Base-by-base conservation (phyloP, 148 eudicot genomes). In the Camellia sinensis region DNA sequence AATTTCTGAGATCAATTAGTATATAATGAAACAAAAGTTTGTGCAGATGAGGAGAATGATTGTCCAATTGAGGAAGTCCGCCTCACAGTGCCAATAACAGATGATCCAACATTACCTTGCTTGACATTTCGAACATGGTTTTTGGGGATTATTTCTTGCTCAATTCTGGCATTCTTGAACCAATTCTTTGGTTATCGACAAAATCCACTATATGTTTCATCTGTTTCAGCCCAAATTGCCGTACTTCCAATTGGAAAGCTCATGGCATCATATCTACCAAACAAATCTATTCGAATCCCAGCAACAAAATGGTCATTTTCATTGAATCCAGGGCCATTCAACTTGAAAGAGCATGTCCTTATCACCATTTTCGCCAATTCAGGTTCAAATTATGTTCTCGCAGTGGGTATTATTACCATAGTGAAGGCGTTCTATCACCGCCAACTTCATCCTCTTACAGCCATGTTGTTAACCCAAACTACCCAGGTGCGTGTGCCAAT, bases 181-280 rank as follows among this genome's bases (percentile, higher is more conserved):
- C 89, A 87, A 52, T 87, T 85, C 78, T 87, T 87, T 56, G 86
- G 84, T 41, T 87, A 84, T 65, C 86, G 89, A n/a, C 89, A 87
- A 60, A 87, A 87, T 45, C 76, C 86, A 15, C 86, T 87, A 0
- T 87, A 82, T 21, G 67, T 87, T 56, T 82, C 89, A 17, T 87
- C 89, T 0, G 87, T 87, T 68, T 80, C 89, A 1, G 87, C 89
- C 18, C 90, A 87, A 71, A 87, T 87, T 41, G 74, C 78, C 13
- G 88, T 85, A 54, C 88, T 87, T 53, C 88, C 90, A 4, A 21
- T 87, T 7, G 90, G 90, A 19, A 85, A 78, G 59, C 71, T 87
- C 11, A 87, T 87, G 90, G 90, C 90, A 37, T 83, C 86, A 18
- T 81, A 76, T 73, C 82, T 87, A 37, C 90, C 90, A 4, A 67